phyloP scores from a whole-genome alignment of 257 asterid species.

The Scutellaria minor region DNA sequence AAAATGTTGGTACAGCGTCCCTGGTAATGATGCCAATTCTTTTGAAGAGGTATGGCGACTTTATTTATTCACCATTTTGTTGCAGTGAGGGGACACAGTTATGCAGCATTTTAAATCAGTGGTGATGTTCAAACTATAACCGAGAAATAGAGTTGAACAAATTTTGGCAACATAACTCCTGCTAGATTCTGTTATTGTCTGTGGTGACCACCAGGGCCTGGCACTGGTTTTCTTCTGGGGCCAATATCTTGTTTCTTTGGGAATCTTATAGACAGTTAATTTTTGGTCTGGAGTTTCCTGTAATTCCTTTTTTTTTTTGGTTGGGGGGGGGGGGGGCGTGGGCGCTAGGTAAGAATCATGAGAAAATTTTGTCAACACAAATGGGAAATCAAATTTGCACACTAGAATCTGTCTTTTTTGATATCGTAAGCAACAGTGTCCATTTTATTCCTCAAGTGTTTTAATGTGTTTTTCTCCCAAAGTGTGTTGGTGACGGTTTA shows the following conservation, averaged over 20 bases:
- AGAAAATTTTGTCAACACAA: no score
- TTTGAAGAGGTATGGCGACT: conserved; percentile 77
- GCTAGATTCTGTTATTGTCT: conserved; percentile 20
- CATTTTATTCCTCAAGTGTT: neutral
- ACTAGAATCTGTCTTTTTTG: conserved; percentile 1
- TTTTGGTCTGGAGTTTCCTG: conserved; percentile 15
- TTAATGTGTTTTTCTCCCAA: neutral
- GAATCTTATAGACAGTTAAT: conserved; percentile 7
- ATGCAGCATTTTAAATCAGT: conserved; percentile 16
- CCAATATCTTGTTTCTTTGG: conserved; percentile 7
- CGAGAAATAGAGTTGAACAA: conserved; percentile 8
- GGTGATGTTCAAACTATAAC: conserved; percentile 9
- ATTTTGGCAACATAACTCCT: conserved; percentile 1
- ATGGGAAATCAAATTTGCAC: neutral
- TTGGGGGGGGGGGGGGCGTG: no score
- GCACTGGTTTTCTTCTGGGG: conserved; percentile 19
- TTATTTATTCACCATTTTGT: conserved; percentile 16
- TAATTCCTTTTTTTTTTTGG: neutral
- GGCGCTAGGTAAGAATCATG: no score
- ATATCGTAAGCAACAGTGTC: neutral
- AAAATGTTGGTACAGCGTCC: conserved; percentile 98
- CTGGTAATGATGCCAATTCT: conserved; percentile 80
- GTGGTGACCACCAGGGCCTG: neutral
- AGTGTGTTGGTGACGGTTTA: conserved; percentile 12
- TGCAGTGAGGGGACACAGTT: conserved; percentile 9